Conservation (phyloP, 129 eudicot genomes). For the Flaveria ramosissima region DNA sequence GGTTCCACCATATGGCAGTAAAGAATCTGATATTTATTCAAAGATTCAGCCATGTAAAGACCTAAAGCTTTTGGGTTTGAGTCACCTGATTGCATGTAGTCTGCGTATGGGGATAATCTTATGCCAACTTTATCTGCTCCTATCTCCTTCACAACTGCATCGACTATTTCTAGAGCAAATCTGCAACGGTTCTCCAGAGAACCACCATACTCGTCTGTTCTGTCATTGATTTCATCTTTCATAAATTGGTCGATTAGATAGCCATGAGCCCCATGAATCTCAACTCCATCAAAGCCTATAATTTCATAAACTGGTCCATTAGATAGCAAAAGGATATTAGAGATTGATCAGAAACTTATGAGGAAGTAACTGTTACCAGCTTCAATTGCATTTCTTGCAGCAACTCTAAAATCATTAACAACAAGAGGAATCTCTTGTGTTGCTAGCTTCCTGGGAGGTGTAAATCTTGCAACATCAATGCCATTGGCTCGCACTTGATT, state of each 20-base stretch:
- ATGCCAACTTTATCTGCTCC: constrained; percentile 40
- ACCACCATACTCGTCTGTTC: constrained; percentile 46
- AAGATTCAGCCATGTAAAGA: constrained; percentile 36
- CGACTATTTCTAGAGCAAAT: constrained; percentile 22
- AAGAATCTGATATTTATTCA: constrained; percentile 27
- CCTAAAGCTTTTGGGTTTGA: constrained; percentile 44
- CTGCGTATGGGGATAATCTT: constrained; percentile 41
- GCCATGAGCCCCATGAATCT: constrained; percentile 47
- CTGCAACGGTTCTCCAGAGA: constrained; percentile 27
- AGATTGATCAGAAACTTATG: background rate
- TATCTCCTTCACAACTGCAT: constrained; percentile 32
- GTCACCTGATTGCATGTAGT: constrained; percentile 40
- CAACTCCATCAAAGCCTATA: constrained; percentile 49
- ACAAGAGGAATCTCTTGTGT: constrained; percentile 35
- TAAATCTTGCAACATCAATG: constrained; percentile 28
- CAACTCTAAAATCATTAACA: constrained; percentile 38
- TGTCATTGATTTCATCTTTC: constrained; percentile 42
- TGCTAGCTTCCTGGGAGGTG: constrained; percentile 37
- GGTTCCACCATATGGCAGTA: constrained; percentile 42
- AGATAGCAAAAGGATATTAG: background rate
- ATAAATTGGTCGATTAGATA: constrained; percentile 47
- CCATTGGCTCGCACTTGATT: constrained; percentile 31
- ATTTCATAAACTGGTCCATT: too few species aligned
- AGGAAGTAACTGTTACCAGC: constrained; percentile 28
- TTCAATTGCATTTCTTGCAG: constrained; percentile 46